phyloP scores from a whole-genome alignment of 2,329 filamentous ascomycete genomes.

The Herpotrichia juniperi region DNA sequence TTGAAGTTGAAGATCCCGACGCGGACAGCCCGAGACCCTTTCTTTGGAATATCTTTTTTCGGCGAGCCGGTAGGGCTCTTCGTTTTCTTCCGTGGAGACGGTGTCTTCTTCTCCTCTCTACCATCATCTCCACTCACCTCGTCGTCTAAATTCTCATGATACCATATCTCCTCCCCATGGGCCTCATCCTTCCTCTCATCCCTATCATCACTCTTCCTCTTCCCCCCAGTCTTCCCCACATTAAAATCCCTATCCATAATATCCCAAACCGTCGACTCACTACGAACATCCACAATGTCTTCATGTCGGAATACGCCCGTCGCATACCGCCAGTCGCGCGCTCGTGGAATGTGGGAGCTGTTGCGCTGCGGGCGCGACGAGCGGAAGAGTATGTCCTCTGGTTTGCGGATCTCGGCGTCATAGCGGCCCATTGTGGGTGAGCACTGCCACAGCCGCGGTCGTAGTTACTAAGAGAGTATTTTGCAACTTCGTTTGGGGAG shows the following conservation, averaged over 20 bases:
- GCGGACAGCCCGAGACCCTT: neutral
- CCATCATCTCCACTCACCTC: neutral
- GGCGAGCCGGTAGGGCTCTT: neutral
- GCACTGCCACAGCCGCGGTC: too few relatives aligned
- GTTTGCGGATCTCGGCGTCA: neutral
- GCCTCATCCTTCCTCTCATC: neutral
- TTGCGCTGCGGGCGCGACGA: slow-evolving; percentile 21
- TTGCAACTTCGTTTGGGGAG: too few relatives aligned
- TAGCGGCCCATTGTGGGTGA: neutral
- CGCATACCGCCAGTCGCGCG: slow-evolving; percentile 23
- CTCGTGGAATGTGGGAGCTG: slow-evolving; percentile 15
- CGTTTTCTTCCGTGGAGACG: too few relatives aligned
- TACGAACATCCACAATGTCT: slow-evolving; percentile 14
- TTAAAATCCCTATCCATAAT: slow-evolving; percentile 18
- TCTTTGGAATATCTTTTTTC: neutral
- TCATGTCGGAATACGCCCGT: slow-evolving; percentile 19
- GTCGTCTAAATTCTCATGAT: neutral
- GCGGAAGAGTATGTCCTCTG: slow-evolving; percentile 18
- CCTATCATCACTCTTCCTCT: neutral
- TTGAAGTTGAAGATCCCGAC: neutral
- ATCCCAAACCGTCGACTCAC: slow-evolving; percentile 18
- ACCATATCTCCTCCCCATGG: neutral
- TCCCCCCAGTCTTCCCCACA: neutral
- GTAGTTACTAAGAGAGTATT: too few relatives aligned
- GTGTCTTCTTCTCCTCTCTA: neutral